phyloP scores from a whole-genome alignment of 2,329 filamentous ascomycete species.

The Trichoderma breve region DNA sequence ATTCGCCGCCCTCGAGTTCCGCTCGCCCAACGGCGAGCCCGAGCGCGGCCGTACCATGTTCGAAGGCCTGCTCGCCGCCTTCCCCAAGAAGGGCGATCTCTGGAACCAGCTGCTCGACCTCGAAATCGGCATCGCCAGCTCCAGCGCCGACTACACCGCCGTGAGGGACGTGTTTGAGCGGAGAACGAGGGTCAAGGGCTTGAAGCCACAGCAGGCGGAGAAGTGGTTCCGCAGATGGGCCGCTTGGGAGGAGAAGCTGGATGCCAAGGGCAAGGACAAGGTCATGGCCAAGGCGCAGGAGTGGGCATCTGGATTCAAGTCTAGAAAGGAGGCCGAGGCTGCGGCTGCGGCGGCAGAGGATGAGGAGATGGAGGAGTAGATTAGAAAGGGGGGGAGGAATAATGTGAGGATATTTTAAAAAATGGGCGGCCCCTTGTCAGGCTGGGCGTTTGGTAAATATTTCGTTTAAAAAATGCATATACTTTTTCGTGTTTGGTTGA shows the following conservation, averaged over 20 bases:
- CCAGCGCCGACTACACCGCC: slow-evolving; percentile 51
- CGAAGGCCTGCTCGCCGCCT: slow-evolving; percentile 78
- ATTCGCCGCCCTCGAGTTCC: slow-evolving; percentile 91
- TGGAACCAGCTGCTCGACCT: slow-evolving; percentile 92
- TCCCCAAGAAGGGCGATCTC: slow-evolving; percentile 84
- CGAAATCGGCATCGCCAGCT: slow-evolving; percentile 62
- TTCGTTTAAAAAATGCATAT: slow-evolving; percentile 2
- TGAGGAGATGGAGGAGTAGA: slow-evolving; percentile 37
- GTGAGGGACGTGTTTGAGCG: slow-evolving; percentile 81
- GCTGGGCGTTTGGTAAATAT: slow-evolving; percentile 16
- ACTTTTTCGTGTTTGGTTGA: not conserved
- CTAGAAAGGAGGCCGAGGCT: slow-evolving; percentile 42
- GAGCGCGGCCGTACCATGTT: slow-evolving; percentile 95
- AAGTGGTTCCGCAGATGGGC: slow-evolving; percentile 92
- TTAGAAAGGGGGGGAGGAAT: not conserved
- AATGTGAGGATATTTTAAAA: slow-evolving; percentile 2
- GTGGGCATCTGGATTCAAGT: slow-evolving; percentile 59
- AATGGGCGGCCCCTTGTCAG: not conserved
- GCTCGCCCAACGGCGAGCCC: slow-evolving; percentile 73
- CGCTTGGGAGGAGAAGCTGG: slow-evolving; percentile 77
- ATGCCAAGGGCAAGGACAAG: slow-evolving; percentile 63
- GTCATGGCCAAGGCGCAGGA: slow-evolving; percentile 70
- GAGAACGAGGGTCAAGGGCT: slow-evolving; percentile 63
- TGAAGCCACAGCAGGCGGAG: slow-evolving; percentile 81
- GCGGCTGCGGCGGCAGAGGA: slow-evolving; percentile 34